These are phyloP conservation scores for Colletotrichum neosansevieriae DNA, from an alignment of 2,329 filamentous ascomycete species.

Conservation along the genomic window DNA sequence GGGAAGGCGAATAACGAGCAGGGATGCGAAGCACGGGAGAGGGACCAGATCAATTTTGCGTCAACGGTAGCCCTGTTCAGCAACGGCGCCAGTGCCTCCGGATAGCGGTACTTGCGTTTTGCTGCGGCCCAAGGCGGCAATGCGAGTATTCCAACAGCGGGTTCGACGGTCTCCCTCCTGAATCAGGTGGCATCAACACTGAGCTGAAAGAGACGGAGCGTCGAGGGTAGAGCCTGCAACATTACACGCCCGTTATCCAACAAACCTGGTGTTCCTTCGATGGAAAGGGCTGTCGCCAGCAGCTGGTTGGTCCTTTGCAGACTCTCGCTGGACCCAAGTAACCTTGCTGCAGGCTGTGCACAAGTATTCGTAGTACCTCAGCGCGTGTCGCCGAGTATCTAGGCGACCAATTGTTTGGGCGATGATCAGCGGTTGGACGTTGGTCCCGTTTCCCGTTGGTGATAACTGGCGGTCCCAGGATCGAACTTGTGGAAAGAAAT, in stretches of 20 bases:
- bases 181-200: too few species aligned
- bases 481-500: not conserved
- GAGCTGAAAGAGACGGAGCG: too few species aligned
- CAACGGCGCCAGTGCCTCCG: conserved; percentile 12
- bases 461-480: not conserved
- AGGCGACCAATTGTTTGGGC: not conserved
- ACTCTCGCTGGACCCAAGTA: too few species aligned
- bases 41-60: conserved; percentile 14
- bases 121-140: not conserved
- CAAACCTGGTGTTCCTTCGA: too few species aligned
- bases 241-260: too few species aligned
- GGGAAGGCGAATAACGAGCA: conserved; percentile 22
- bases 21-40: conserved; percentile 28
- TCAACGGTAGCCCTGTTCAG: conserved; percentile 13
- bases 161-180: too few species aligned
- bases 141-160: too few species aligned
- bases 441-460: conserved; percentile 4
- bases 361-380: too few species aligned
- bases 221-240: too few species aligned
- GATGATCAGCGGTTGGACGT: conserved; percentile 1
- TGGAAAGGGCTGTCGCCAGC: too few species aligned
- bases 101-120: not conserved
- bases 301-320: too few species aligned
- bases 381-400: not conserved
- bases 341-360: too few species aligned